phyloP scores from a whole-genome alignment of 2,329 filamentous ascomycete species.

The Nannizziopsis arthrosporioides region DNA sequence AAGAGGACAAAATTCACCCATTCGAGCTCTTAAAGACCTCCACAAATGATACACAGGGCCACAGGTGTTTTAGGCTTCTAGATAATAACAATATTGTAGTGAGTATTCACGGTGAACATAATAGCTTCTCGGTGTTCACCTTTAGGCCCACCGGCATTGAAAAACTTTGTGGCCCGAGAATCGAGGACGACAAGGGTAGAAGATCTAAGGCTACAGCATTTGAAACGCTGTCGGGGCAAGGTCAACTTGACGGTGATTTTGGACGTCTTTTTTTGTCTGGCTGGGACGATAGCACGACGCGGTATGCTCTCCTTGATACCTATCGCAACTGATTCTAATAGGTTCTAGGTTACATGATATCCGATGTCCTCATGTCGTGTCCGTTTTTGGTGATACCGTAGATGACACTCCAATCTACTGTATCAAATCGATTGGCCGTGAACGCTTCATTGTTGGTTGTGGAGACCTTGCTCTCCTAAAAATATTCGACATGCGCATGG shows the following conservation, averaged over 20 bases:
- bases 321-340: neutral
- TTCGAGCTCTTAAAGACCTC: constrained; percentile 26
- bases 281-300: constrained; percentile 46
- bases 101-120: constrained; percentile 35
- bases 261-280: constrained; percentile 48
- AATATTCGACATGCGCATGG: constrained; percentile 47
- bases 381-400: constrained; percentile 44
- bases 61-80: constrained; percentile 45
- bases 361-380: constrained; percentile 41
- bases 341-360: constrained; percentile 46
- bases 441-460: constrained; percentile 47
- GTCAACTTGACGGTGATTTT: constrained; percentile 20
- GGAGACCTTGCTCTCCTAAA: constrained; percentile 49
- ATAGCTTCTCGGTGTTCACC: constrained; percentile 41
- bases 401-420: constrained; percentile 50
- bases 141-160: constrained; percentile 38
- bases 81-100: constrained; percentile 41
- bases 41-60: constrained; percentile 20
- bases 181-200: constrained; percentile 17
- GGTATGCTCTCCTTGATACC: constrained; percentile 20
- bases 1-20: constrained; percentile 26
- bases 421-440: constrained; percentile 44
- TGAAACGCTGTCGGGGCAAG: constrained; percentile 23
- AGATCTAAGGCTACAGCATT: constrained; percentile 28
- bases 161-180: constrained; percentile 27